Evolutionary conservation across 2,329 filamentous ascomycete species (phyloP).

Genomic region (Botryosphaeria agaves): DNA sequence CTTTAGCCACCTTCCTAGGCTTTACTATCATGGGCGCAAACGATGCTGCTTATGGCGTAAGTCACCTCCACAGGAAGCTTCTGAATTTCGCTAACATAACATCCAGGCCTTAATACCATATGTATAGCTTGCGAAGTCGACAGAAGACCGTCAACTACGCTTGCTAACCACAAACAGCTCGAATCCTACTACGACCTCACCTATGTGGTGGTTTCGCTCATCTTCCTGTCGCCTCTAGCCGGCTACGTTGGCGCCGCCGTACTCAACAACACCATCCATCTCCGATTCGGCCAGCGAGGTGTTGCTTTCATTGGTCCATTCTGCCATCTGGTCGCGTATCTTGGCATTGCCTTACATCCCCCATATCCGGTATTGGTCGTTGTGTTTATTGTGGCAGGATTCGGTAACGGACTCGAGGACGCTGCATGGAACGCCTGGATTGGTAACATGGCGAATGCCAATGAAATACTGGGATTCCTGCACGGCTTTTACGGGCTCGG

Average conservation of each 20-base stretch:
- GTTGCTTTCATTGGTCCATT: slow-evolving; percentile 47
- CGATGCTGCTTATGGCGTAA: slow-evolving; percentile 43
- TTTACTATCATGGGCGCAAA: slow-evolving; percentile 52
- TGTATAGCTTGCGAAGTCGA: neutral
- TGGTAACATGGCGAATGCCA: slow-evolving; percentile 56
- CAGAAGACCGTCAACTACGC: neutral
- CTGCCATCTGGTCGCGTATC: slow-evolving; percentile 47
- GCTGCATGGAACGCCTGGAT: slow-evolving; percentile 44
- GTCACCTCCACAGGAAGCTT: neutral
- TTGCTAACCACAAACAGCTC: slow-evolving; percentile 20
- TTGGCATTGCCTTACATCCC: slow-evolving; percentile 48
- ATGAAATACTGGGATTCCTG: slow-evolving; percentile 56
- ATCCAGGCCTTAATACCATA: slow-evolving; percentile 1
- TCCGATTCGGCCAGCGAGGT: slow-evolving; percentile 50
- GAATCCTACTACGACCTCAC: slow-evolving; percentile 44
- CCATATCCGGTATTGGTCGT: slow-evolving; percentile 50
- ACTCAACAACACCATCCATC: slow-evolving; percentile 46
- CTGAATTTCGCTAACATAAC: neutral
- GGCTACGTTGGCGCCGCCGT: slow-evolving; percentile 48
- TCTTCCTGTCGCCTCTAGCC: slow-evolving; percentile 49
- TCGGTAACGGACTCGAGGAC: slow-evolving; percentile 54
- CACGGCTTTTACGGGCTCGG: slow-evolving; percentile 59
- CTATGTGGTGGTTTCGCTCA: slow-evolving; percentile 46
- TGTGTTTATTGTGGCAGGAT: slow-evolving; percentile 47
- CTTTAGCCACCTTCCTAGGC: slow-evolving; percentile 40